Base-by-base conservation (phyloP, 2,329 filamentous ascomycete genomes). In the Pseudopithomyces maydicus region DNA sequence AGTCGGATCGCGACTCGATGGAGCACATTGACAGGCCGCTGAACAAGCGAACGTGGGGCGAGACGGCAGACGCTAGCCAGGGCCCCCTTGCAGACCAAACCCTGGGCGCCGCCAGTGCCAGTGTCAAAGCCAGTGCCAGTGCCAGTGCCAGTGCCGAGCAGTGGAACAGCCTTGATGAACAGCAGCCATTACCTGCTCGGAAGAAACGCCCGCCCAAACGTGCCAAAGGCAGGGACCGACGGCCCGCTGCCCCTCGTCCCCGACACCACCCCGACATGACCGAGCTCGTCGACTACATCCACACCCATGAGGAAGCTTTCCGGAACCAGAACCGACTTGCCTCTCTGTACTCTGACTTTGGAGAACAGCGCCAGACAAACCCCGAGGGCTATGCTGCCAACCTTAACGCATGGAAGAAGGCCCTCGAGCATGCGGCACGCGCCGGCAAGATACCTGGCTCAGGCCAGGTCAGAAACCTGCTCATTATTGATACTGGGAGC, bases 311-410 rank as follows among this genome's bases (percentile, higher is more conserved):
- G 73, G 77, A 81, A 69, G 75, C 78, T 7, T 78, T 80, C 58
- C 75, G 76, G 66, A 80, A 74, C 63, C 92, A 89, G 78, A 85
- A 88, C 61, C 90, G 92, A 48, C 83, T 97, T 12, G 88, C 91
- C 12, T 93, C 92, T 5, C 86, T 97, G 44, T 97, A 96, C 78
- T 93, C 92, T 46, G 92, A 97, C 74, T 96, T 97, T 71, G 82
- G 86, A 36, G 78, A 85, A 5, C 91, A 94, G 65, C 84, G 84
- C 67, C 85, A 84, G 38, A 85, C 90, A 20, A 96, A 97, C 71
- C 91, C 92, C 1, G 91, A 96, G 74, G 92, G 91, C 68, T 97
- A 92, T 79, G 79, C 82, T 19, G 91, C 92, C 42, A 97, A 97
- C 73, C 81, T 91, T 41, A 79, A 84, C 6, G 90, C 91, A 51